Evolutionary conservation across 352 stramenopile species (phyloP).

Genomic region (Peronospora farinosa): DNA sequence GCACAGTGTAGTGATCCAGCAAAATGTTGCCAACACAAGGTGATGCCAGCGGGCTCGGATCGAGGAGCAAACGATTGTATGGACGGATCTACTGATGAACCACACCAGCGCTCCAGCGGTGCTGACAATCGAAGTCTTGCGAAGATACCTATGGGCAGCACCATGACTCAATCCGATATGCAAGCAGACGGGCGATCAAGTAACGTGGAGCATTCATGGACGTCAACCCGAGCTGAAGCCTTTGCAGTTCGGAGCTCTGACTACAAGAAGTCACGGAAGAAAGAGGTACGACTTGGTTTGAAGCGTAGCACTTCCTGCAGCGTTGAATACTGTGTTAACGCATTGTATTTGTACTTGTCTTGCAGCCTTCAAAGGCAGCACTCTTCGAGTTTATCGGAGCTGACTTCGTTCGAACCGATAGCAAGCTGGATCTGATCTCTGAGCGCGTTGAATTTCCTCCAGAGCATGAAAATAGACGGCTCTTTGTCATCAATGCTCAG

Average conservation of each 20-base stretch:
- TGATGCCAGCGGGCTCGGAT: slow-evolving; percentile 1
- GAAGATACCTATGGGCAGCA: slow-evolving; percentile 52
- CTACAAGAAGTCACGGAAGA: slow-evolving; percentile 80
- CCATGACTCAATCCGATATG: slow-evolving; percentile 48
- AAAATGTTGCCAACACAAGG: slow-evolving; percentile 55
- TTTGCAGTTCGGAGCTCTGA: slow-evolving; percentile 68
- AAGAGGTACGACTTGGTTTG: slow-evolving; percentile 37
- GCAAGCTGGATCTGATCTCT: slow-evolving; percentile 70
- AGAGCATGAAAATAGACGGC: slow-evolving; percentile 42
- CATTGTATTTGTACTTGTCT: neutral
- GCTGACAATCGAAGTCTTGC: slow-evolving; percentile 18
- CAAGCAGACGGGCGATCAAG: slow-evolving; percentile 39
- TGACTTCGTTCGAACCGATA: slow-evolving; percentile 60
- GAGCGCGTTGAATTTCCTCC: slow-evolving; percentile 62
- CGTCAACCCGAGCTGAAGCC: slow-evolving; percentile 43
- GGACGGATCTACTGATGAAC: slow-evolving; percentile 3
- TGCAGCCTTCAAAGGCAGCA: slow-evolving; percentile 43
- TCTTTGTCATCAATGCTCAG: slow-evolving; percentile 83
- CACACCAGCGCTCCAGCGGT: slow-evolving; percentile 10
- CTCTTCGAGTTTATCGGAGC: slow-evolving; percentile 77
- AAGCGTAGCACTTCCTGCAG: neutral
- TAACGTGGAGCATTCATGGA: slow-evolving; percentile 52
- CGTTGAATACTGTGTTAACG: no score
- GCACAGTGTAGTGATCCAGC: slow-evolving; percentile 35
- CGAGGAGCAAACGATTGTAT: slow-evolving; percentile 4